Conservation (phyloP, 2,329 filamentous ascomycete species). For the Pseudogymnoascus sp. region DNA sequence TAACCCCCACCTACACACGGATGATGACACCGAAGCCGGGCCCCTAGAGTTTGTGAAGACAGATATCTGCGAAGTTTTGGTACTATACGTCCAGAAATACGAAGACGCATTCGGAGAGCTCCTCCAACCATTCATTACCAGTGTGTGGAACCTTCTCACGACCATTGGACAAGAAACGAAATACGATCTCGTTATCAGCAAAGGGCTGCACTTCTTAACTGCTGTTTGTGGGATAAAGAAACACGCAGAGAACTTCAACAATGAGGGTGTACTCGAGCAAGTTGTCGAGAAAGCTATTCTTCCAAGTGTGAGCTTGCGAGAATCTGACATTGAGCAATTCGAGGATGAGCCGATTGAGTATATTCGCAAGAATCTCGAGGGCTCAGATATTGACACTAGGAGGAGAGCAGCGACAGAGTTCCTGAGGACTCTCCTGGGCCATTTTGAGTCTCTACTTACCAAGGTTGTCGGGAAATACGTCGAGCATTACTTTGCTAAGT, state of each 20-base stretch:
- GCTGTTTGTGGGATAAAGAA: constrained; percentile 71
- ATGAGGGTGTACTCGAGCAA: constrained; percentile 68
- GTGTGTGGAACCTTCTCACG: constrained; percentile 86
- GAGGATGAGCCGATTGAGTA: constrained; percentile 99
- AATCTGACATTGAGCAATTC: constrained; percentile 91
- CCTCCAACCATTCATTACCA: constrained; percentile 77
- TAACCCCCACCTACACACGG: constrained; percentile 72
- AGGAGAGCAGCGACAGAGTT: constrained; percentile 92
- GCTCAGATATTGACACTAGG: constrained; percentile 90
- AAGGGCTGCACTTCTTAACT: constrained; percentile 88
- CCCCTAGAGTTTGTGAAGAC: constrained; percentile 81
- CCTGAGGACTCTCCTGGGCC: constrained; percentile 77
- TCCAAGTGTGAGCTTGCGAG: constrained; percentile 83
- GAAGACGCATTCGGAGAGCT: constrained; percentile 85
- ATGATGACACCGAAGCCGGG: constrained; percentile 84
- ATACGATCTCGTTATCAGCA: constrained; percentile 90
- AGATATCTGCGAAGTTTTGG: constrained; percentile 84
- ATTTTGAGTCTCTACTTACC: constrained; percentile 80
- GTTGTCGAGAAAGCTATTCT: constrained; percentile 94
- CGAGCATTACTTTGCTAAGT: constrained; percentile 70
- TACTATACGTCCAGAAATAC: constrained; percentile 89
- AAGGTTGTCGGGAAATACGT: constrained; percentile 83
- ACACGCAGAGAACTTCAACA: constrained; percentile 81
- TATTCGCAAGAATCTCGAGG: constrained; percentile 88
- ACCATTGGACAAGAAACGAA: constrained; percentile 80